A percentile compares a stretch with the other conserved stretches of the same genome.
Conservation (phyloP, 306 rosid genomes). For the Crataegus laevigata region DNA sequence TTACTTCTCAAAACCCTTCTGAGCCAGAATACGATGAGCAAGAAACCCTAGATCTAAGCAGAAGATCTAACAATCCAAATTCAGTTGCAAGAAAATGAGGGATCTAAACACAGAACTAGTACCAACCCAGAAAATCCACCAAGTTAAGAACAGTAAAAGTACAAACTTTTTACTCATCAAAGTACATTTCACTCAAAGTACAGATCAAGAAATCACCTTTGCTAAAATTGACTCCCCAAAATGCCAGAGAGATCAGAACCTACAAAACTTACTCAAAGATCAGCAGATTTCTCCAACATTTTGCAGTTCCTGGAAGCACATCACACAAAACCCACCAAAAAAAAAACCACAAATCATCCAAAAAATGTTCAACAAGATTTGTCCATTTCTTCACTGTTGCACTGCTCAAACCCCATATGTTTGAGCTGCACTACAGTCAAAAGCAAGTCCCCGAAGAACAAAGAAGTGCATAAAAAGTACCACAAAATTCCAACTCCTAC, state of each 20-base stretch:
- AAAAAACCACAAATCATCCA: background rate
- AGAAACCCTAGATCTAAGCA: constrained; percentile 13
- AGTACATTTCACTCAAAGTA: constrained; percentile 1
- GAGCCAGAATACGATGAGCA: constrained; percentile 5
- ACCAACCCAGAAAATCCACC: background rate
- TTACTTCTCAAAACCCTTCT: background rate
- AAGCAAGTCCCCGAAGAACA: constrained; percentile 5
- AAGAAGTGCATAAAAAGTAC: background rate
- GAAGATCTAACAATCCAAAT: background rate
- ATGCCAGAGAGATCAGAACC: background rate
- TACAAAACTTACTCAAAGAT: background rate
- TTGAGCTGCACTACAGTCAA: background rate
- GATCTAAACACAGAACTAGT: background rate
- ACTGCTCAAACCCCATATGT: constrained; percentile 6
- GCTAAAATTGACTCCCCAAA: background rate
- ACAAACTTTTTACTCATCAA: background rate
- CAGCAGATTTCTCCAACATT: background rate
- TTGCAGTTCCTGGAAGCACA: background rate
- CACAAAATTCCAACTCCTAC: background rate
- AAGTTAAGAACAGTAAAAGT: background rate
- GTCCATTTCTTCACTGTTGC: constrained; percentile 12
- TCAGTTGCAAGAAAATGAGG: constrained; percentile 10
- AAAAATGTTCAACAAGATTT: constrained; percentile 6
- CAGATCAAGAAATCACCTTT: constrained; percentile 6
- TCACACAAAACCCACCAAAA: background rate